These are phyloP conservation scores for Coemansia sp. DNA, from an alignment of 192 early-diverging fungal genomes.

Conservation along the genomic window DNA sequence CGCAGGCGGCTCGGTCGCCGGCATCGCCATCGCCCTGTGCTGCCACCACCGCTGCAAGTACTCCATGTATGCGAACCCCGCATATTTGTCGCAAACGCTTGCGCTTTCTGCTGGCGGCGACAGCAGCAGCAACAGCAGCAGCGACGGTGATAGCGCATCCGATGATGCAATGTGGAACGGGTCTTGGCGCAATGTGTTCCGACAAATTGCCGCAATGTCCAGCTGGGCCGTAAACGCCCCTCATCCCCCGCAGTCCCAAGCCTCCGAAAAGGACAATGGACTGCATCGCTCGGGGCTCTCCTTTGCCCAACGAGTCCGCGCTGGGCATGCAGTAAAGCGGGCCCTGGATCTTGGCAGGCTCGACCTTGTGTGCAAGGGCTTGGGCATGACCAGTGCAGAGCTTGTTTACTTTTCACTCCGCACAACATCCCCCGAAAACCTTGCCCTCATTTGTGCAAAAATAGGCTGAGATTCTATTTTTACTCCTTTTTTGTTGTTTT, in stretches of 20 bases:
- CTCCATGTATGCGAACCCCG: constrained; percentile 67
- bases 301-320: constrained; percentile 58
- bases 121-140: constrained; percentile 4
- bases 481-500: constrained; percentile 9
- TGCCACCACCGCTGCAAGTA: constrained; percentile 83
- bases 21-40: constrained; percentile 83
- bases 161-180: not conserved
- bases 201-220: constrained; percentile 64
- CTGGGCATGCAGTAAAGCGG: constrained; percentile 75
- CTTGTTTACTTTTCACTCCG: constrained; percentile 74
- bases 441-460: constrained; percentile 63
- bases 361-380: constrained; percentile 49
- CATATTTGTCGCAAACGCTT: constrained; percentile 51
- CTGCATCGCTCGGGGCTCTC: constrained; percentile 69
- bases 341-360: constrained; percentile 75
- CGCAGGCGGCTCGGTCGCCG: constrained; percentile 57
- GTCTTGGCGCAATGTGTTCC: constrained; percentile 57
- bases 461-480: constrained; percentile 10
- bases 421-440: constrained; percentile 70
- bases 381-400: constrained; percentile 61
- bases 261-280: not conserved
- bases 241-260: constrained; percentile 38
- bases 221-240: constrained; percentile 73
- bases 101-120: not conserved
- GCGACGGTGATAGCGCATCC: constrained; percentile 10